phyloP scores from a whole-genome alignment of 257 asterid genomes.

The Lithospermum erythrorhizon region DNA sequence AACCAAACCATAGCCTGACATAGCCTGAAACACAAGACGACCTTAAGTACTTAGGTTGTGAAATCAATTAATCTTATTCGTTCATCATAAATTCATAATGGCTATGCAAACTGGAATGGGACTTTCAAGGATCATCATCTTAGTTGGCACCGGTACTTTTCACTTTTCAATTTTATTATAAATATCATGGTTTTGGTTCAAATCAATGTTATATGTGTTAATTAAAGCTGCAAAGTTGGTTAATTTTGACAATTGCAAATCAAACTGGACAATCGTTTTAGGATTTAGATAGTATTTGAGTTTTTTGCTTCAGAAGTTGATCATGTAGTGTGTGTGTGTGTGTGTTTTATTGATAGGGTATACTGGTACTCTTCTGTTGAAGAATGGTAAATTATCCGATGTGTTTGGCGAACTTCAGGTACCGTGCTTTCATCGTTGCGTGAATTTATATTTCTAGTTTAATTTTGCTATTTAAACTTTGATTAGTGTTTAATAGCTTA shows the following conservation, averaged over 20 bases:
- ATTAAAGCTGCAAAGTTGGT: no score
- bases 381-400: slow-evolving; percentile 31
- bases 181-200: not conserved
- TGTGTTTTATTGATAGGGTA: slow-evolving; percentile 18
- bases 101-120: slow-evolving; percentile 20
- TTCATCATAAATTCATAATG: not conserved
- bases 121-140: slow-evolving; percentile 8
- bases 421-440: not conserved
- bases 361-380: slow-evolving; percentile 22
- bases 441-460: not conserved
- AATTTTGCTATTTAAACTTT: not conserved
- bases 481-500: not conserved
- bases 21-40: no score
- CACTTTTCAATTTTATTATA: not conserved
- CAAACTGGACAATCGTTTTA: no score
- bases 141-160: not conserved
- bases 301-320: no score
- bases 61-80: no score
- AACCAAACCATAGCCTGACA: no score
- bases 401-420: slow-evolving; percentile 32
- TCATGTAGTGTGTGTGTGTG: not conserved
- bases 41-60: no score
- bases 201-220: not conserved
- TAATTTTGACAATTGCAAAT: no score
- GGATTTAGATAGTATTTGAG: no score